These are phyloP conservation scores for Priceomyces carsonii DNA, from an alignment of 805 yeast genomes.

Conservation along the genomic window DNA sequence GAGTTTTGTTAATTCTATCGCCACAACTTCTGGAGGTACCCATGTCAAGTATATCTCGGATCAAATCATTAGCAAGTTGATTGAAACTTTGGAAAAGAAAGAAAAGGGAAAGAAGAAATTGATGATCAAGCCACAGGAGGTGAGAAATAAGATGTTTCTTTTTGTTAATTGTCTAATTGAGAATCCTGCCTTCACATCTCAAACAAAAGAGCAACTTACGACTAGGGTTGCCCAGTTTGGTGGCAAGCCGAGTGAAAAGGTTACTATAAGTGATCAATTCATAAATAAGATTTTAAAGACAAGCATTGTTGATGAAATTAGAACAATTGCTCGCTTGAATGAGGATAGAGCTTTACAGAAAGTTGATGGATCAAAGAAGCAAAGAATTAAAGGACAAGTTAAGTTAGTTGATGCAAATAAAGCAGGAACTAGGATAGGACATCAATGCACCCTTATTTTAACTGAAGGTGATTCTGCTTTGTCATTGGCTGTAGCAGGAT, in stretches of 20 bases:
- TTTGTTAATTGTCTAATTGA: conserved; percentile 91
- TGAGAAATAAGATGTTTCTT: conserved; percentile 84
- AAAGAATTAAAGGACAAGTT: conserved; percentile 82
- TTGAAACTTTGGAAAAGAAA: conserved; percentile 62
- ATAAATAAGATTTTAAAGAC: conserved; percentile 69
- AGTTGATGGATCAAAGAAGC: conserved; percentile 83
- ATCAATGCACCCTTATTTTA: conserved; percentile 86
- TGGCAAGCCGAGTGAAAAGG: conserved; percentile 57
- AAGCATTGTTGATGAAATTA: conserved; percentile 67
- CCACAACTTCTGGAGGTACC: conserved; percentile 96
- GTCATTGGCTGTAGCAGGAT: conserved; percentile 88
- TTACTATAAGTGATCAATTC: conserved; percentile 73
- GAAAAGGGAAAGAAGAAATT: conserved; percentile 67
- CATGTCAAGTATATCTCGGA: conserved; percentile 87
- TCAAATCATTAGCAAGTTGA: conserved; percentile 74
- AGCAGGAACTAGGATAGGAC: conserved; percentile 93
- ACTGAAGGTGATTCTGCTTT: conserved; percentile 98
- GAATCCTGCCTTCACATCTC: conserved; percentile 96
- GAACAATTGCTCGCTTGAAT: conserved; percentile 82
- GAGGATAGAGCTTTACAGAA: conserved; percentile 85
- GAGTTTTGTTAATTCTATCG: conserved; percentile 95
- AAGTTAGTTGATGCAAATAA: conserved; percentile 93
- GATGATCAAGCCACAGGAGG: conserved; percentile 83
- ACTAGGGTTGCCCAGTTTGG: conserved; percentile 90
- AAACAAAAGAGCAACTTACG: conserved; percentile 93